Base-by-base conservation (phyloP, 768 basidiomycete genomes). In the Lactifluus subvellereus region DNA sequence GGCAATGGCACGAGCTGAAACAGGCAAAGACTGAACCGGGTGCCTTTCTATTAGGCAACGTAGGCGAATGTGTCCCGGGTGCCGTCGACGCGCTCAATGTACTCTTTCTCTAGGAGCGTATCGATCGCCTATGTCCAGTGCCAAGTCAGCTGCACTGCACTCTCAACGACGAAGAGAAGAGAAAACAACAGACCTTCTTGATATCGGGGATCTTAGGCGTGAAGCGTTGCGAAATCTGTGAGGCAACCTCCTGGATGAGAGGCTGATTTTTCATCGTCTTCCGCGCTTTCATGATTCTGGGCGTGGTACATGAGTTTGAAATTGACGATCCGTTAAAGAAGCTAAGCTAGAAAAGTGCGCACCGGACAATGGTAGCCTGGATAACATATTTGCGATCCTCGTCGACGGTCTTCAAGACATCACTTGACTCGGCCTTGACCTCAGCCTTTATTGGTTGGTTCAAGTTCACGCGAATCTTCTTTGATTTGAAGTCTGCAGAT, bases 371-470 rank as follows among this genome's bases (percentile, higher is more conserved):
- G 47, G 91, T 94, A 10, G 94, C 92, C 73, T 98, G 95, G 59
- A 97, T 94, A 62, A 94, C 86, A 69, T 95, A 91, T 81, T 97
- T 97, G 63, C 96, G 86, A 71, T 98, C 97, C 76, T 98, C 95
- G 67, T 97, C 96, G 6, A 98, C 94, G 6, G 86, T 90, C 80
- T 94, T 94, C 71, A 97, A 77, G 9, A 97, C 93, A 68, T 97
- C 93, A 0, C 82, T 82, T 9, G 87, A 83, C 71, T 98, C 96
- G 7, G 89, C 87, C 80, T 94, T 96, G 64, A 91, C 87, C 74
- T 98, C 97, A 1, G 93, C 86, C 79, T 93, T 96, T 75, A 99
- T 90, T 0, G 94, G 92, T 72, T 85, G 82, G 75, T 95, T 96
- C 61, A 96, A 78, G 69, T 94, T 91, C 64, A 96, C 88, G 42